Evolutionary conservation across 768 basidiomycete genomes (phyloP), one percentile per base, ranked within the genome.

Genomic region (Infundibulicybe gibba): DNA sequence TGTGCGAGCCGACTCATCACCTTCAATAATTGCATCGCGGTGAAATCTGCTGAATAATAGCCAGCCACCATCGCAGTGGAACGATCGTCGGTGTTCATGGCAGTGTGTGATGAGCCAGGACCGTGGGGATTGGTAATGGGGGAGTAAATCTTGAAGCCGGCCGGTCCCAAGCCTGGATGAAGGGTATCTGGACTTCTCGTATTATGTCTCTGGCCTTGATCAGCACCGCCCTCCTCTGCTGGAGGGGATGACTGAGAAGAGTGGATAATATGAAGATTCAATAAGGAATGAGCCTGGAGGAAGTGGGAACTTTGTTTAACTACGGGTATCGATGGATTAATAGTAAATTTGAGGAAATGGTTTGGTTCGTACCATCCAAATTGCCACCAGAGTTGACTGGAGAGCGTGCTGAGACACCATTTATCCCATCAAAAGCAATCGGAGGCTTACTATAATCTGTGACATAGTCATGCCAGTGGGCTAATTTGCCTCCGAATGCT

Each of bases 201-300:
- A 44, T 70, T 70, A 34, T 69, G 62, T 14, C 49, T 58, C 21
- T 50, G 58, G 53, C 63, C 50, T 52, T 64, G 65, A 45, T 57
- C 61, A 25, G 64, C 60, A 25, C 25, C 25, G 8, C 25, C 25
- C 54, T 48, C 61, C 60, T 41, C 59, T 54, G 54, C 56, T 16
- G 61, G 61, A 3, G 66, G 62, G 0, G 75, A 60, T 1, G 80
- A 65, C 58, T 90, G 86, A 1, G 85, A 84, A 2, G 88, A 85
- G 55, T 92, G 89, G 44, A 93, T 87, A 61, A 93, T 86, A 60
- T 93, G 90, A 12, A 93, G 77, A 54, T 93, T 92, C 46, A 93
- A 76, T 1, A 90, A 70, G 0, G 88, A 75, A 49, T 92, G 87
- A 0, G 90, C 90, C 67, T 92, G 90, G 17, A 92, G 76, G 68